Percentiles rank a stretch among this genome's conserved stretches.
Evolutionary conservation across 1,284 basidiomycete genomes (phyloP).

Genomic region (Austroboletus niveus): DNA sequence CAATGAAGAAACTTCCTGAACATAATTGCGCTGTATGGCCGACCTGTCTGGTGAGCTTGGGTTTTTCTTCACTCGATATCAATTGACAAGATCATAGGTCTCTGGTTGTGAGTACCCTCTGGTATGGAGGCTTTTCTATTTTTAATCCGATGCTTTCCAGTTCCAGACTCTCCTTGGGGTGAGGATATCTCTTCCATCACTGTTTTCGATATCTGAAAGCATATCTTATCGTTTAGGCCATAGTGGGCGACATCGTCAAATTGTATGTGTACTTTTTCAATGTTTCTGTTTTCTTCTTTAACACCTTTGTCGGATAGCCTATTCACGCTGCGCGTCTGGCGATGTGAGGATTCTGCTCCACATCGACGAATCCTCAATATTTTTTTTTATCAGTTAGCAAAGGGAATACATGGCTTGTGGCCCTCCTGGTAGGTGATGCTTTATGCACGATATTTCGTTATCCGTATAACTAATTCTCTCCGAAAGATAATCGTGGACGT

Average conservation of each 20-base stretch:
- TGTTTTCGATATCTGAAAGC: slow-evolving; percentile 6
- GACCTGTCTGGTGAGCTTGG: slow-evolving; percentile 46
- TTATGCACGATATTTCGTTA: not conserved
- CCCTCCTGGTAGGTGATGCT: slow-evolving; percentile 47
- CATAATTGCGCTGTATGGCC: slow-evolving; percentile 37
- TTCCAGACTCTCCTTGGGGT: slow-evolving; percentile 59
- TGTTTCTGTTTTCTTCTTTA: not conserved
- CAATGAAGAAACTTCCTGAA: slow-evolving; percentile 47
- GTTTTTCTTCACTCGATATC: not conserved
- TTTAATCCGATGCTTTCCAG: slow-evolving; percentile 31
- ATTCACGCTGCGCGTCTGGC: slow-evolving; percentile 65
- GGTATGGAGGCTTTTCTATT: not conserved
- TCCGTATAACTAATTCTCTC: slow-evolving; percentile 1
- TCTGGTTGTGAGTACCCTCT: slow-evolving; percentile 19
- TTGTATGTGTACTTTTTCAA: slow-evolving; percentile 40
- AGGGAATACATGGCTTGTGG: slow-evolving; percentile 52
- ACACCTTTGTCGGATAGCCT: slow-evolving; percentile 38
- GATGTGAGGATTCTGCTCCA: slow-evolving; percentile 46
- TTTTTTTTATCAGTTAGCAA: slow-evolving; percentile 50
- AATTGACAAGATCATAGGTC: slow-evolving; percentile 20
- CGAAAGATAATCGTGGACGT: slow-evolving; percentile 45
- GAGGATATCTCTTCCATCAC: slow-evolving; percentile 27
- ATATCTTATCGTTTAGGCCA: slow-evolving; percentile 37
- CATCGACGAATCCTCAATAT: not conserved
- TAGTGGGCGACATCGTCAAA: slow-evolving; percentile 62